Evolutionary conservation across 176 grass and related monocot genomes (phyloP).

Genomic region (Puccinellia tenuiflora): DNA sequence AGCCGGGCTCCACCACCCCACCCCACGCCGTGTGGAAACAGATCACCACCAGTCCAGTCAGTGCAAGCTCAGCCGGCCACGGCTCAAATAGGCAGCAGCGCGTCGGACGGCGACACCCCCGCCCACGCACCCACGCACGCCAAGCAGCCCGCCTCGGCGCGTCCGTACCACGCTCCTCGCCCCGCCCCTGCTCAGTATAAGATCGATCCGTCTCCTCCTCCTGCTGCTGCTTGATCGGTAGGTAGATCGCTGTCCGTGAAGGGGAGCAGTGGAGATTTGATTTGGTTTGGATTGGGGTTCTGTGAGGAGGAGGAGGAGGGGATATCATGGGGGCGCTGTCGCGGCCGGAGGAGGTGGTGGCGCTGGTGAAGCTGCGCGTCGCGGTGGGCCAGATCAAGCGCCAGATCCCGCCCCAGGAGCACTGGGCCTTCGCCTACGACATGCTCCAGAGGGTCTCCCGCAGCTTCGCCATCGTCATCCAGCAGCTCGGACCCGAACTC

Average conservation of each 20-base stretch:
- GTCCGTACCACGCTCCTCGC: not conserved
- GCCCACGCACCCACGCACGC: not conserved
- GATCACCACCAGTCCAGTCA: not conserved
- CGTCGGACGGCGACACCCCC: slow-evolving; percentile 11
- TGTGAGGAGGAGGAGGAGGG: not conserved
- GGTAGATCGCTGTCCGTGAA: not conserved
- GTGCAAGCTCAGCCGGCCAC: not conserved
- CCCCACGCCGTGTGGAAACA: not conserved
- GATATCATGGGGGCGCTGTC: slow-evolving; percentile 36
- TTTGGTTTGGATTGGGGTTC: not conserved
- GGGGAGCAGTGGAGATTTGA: not conserved
- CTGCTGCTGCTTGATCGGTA: not conserved
- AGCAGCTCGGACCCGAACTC: slow-evolving; percentile 80
- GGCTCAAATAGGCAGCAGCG: not conserved
- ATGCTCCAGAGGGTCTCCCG: slow-evolving; percentile 97
- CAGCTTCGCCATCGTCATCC: slow-evolving; percentile 96
- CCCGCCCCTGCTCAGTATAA: not conserved
- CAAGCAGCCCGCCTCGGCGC: not conserved
- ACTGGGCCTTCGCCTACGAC: slow-evolving; percentile 96
- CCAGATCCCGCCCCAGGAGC: slow-evolving; percentile 84
- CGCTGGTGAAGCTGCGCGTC: slow-evolving; percentile 76
- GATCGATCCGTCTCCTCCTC: not conserved
- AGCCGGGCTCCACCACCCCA: no score
- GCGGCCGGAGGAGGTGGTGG: slow-evolving; percentile 67
- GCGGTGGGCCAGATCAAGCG: slow-evolving; percentile 64